phyloP scores from a whole-genome alignment of 176 grass and related monocot species.

The Ensete ventricosum region DNA sequence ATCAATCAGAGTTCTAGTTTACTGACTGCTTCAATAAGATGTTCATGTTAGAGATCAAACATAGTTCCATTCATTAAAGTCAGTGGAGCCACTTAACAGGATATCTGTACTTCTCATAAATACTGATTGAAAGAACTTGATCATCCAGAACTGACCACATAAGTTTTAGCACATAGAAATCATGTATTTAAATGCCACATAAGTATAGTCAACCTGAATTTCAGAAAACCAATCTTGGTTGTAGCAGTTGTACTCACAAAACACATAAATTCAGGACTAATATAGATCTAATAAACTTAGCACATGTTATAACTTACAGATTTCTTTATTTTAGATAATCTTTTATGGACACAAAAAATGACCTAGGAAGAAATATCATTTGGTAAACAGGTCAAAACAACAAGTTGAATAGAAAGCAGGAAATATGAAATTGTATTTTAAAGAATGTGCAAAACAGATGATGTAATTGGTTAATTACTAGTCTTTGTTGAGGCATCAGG shows the following conservation, averaged over 20 bases:
- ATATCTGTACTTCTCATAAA: background rate
- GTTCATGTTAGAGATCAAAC: background rate
- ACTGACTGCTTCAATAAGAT: background rate
- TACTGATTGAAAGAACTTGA: background rate
- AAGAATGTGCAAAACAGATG: background rate
- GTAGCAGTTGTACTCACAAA: too few species aligned
- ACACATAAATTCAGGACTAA: too few species aligned
- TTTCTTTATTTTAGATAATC: too few species aligned
- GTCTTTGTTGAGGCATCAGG: background rate
- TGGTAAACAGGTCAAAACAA: too few species aligned
- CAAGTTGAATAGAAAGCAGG: too few species aligned
- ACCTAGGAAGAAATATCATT: background rate
- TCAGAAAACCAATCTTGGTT: background rate
- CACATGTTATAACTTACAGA: background rate
- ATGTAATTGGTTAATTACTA: background rate
- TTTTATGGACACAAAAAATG: background rate
- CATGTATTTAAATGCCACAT: background rate
- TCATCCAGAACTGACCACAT: background rate
- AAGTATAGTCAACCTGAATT: background rate
- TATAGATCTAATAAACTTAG: background rate
- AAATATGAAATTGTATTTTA: background rate
- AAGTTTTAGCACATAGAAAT: background rate
- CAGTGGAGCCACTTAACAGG: background rate
- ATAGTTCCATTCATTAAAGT: background rate
- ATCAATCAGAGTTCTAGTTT: background rate